Evolutionary conservation across 2,329 filamentous ascomycete species (phyloP).

Genomic region (Rhinocladiella mackenziei): DNA sequence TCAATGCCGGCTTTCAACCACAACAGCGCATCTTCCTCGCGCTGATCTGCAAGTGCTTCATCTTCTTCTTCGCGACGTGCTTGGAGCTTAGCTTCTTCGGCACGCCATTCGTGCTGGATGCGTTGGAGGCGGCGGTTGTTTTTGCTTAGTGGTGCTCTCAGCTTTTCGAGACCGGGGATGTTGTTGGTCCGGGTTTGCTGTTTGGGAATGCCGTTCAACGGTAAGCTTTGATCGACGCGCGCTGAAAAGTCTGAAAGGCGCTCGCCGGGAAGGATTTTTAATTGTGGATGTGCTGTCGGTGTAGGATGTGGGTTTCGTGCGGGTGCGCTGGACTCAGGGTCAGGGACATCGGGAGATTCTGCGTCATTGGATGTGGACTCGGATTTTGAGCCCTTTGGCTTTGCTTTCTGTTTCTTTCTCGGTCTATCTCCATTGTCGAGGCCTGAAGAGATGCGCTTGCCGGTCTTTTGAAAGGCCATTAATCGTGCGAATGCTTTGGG

Average conservation of each 20-base stretch:
- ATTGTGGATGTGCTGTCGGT: constrained; percentile 24
- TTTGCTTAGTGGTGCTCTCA: constrained; percentile 64
- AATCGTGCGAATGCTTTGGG: constrained; percentile 82
- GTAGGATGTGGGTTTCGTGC: constrained; percentile 20
- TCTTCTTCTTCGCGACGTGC: constrained; percentile 75
- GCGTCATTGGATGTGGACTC: too few species aligned
- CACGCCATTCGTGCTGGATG: constrained; percentile 56
- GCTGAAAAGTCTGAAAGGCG: constrained; percentile 74
- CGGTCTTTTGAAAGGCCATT: constrained; percentile 67
- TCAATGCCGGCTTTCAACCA: constrained; percentile 56
- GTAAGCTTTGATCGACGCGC: constrained; percentile 79
- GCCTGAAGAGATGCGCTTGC: constrained; percentile 57
- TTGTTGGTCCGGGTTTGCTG: constrained; percentile 44
- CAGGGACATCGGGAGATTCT: too few species aligned
- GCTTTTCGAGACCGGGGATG: constrained; percentile 54
- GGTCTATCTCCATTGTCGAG: constrained; percentile 61
- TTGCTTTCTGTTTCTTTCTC: constrained; percentile 46
- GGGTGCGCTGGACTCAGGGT: too few species aligned
- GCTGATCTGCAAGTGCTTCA: constrained; percentile 59
- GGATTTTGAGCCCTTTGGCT: constrained; percentile 16
- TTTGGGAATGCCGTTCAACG: constrained; percentile 65
- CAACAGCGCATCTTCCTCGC: constrained; percentile 59
- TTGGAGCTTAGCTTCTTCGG: constrained; percentile 53
- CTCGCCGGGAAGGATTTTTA: constrained; percentile 78
- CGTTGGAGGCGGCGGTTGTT: constrained; percentile 74